A percentile compares a stretch with the other conserved stretches of the same genome.
phyloP scores from a whole-genome alignment of 345 rosid species.

The Eucalyptus erythrocorys region DNA sequence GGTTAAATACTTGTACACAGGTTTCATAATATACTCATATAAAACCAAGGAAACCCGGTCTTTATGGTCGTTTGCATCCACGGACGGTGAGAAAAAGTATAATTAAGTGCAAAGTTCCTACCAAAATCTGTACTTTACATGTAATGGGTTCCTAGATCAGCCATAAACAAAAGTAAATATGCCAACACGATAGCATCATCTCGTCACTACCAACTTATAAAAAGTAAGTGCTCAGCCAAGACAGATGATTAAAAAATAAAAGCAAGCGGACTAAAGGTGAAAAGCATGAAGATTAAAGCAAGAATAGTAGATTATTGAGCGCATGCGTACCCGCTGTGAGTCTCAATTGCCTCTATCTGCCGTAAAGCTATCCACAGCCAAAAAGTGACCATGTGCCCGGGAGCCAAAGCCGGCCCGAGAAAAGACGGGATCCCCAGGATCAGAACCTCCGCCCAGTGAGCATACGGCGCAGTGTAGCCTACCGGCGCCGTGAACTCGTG shows the following conservation, averaged over 20 bases:
- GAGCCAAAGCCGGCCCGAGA: slow-evolving; percentile 88
- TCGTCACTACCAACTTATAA: slow-evolving; percentile 19
- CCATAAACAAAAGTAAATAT: slow-evolving; percentile 2
- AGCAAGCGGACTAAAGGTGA: neutral
- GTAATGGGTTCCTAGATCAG: neutral
- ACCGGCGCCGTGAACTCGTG: slow-evolving; percentile 84
- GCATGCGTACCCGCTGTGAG: slow-evolving; percentile 92
- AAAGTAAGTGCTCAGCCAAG: neutral
- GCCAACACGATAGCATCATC: slow-evolving; percentile 14
- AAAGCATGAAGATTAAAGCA: neutral
- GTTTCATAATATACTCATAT: neutral
- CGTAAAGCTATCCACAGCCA: slow-evolving; percentile 91
- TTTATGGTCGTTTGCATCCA: neutral
- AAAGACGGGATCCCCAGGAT: slow-evolving; percentile 89
- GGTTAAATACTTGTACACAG: neutral
- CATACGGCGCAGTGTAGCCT: slow-evolving; percentile 80
- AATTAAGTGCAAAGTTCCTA: neutral
- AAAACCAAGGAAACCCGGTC: neutral
- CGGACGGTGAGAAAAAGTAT: neutral
- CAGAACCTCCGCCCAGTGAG: slow-evolving; percentile 91
- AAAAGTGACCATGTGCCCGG: slow-evolving; percentile 91
- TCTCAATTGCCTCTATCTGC: slow-evolving; percentile 86
- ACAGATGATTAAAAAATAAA: neutral
- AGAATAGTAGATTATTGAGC: neutral
- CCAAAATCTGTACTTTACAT: neutral